Evolutionary conservation across 139 green algal genomes (phyloP).

Genomic region (Volvox reticuliferus): DNA sequence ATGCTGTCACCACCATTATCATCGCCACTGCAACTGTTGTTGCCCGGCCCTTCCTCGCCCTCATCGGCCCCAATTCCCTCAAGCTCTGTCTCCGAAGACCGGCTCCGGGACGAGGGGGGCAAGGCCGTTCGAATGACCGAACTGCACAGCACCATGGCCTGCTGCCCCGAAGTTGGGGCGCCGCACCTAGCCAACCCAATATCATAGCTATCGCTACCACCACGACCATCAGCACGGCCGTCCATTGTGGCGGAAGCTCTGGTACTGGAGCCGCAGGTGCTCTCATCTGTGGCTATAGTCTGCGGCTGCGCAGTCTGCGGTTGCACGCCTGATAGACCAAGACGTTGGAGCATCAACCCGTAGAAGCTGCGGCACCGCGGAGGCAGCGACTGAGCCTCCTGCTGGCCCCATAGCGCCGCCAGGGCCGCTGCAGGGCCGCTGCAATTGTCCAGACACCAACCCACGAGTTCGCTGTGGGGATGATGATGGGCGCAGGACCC

Average conservation of each 20-base stretch:
- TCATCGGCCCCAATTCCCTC: not conserved
- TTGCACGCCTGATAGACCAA: not conserved
- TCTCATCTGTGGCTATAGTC: not conserved
- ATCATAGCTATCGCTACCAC: not conserved
- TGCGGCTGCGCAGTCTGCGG: not conserved
- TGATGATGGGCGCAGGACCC: too few relatives aligned
- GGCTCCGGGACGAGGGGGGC: not conserved
- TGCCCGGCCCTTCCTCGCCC: not conserved
- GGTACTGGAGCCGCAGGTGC: not conserved
- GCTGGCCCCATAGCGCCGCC: slow-evolving; percentile 25
- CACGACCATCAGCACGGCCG: not conserved
- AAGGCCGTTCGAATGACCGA: not conserved
- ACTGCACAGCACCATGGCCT: not conserved
- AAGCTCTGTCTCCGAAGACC: not conserved
- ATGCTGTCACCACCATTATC: not conserved
- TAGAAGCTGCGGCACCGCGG: slow-evolving; percentile 17
- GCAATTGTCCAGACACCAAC: slow-evolving; percentile 45
- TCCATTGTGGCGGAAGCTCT: too few relatives aligned
- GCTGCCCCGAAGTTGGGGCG: not conserved
- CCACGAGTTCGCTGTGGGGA: slow-evolving; percentile 32
- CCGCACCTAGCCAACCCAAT: not conserved
- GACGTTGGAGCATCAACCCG: not conserved
- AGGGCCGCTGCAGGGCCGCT: slow-evolving; percentile 10
- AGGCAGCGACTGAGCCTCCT: not conserved
- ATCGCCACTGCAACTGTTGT: not conserved